Percentiles rank a stretch among this genome's conserved stretches.
Evolutionary conservation across 2,329 filamentous ascomycete genomes (phyloP).

Genomic region (Sclerotinia trifoliorum): DNA sequence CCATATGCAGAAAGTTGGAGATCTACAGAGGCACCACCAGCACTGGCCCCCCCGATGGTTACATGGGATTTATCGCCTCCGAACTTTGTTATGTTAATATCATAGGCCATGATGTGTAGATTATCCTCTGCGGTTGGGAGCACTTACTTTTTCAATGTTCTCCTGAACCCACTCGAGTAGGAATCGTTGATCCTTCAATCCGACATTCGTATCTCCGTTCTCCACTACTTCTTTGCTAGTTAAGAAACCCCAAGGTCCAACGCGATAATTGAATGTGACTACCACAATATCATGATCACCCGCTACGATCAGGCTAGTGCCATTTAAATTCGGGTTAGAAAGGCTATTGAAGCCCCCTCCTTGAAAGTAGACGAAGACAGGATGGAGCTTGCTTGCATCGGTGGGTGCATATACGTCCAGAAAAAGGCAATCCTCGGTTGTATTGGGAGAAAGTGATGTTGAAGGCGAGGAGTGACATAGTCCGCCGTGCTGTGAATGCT

Average conservation of each 20-base stretch:
- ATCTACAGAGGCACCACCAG: conserved; percentile 64
- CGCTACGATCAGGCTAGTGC: conserved; percentile 58
- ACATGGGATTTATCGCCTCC: conserved; percentile 69
- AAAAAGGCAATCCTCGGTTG: conserved; percentile 67
- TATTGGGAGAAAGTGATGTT: conserved; percentile 32
- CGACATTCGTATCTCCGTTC: conserved; percentile 61
- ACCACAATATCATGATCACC: conserved; percentile 62
- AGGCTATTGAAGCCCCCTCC: conserved; percentile 60
- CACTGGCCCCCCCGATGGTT: conserved; percentile 65
- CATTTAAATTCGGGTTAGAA: conserved; percentile 55
- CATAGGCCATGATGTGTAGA: background rate
- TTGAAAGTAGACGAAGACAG: conserved; percentile 61
- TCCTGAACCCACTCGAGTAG: conserved; percentile 68
- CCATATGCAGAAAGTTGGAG: conserved; percentile 60
- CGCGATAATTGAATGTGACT: conserved; percentile 73
- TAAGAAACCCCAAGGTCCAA: conserved; percentile 72
- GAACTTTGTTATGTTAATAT: conserved; percentile 47
- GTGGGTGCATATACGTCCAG: conserved; percentile 63
- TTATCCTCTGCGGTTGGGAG: background rate
- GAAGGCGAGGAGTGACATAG: conserved; percentile 35
- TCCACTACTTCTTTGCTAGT: conserved; percentile 53
- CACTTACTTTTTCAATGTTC: conserved; percentile 52
- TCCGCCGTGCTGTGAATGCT: conserved; percentile 29
- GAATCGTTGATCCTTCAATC: conserved; percentile 68
- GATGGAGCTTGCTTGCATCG: conserved; percentile 47